These are phyloP conservation scores for Plenodomus biglobosus DNA, from an alignment of 2,329 filamentous ascomycete genomes.

Conservation along the genomic window DNA sequence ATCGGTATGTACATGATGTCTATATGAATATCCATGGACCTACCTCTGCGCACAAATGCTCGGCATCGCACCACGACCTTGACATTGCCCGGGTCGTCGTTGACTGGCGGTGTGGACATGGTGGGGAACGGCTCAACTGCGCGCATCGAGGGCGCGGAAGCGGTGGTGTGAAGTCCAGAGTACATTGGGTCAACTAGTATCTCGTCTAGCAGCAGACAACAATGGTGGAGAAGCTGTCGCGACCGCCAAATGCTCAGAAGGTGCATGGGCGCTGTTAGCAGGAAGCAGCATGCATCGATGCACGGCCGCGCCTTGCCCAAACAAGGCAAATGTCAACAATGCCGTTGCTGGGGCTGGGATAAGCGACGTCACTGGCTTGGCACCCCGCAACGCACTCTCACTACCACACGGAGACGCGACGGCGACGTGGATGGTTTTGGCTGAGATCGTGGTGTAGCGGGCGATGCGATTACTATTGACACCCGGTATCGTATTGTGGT, in stretches of 20 bases:
- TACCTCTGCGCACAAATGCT: slow-evolving; percentile 52
- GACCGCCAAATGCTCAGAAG: slow-evolving; percentile 33
- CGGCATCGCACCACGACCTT: slow-evolving; percentile 55
- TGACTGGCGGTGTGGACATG: slow-evolving; percentile 37
- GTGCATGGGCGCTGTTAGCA: slow-evolving; percentile 30
- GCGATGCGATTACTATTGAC: background rate
- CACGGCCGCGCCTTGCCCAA: slow-evolving; percentile 26
- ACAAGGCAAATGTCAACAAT: slow-evolving; percentile 34
- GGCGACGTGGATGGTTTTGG: slow-evolving; percentile 5
- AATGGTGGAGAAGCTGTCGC: slow-evolving; percentile 25
- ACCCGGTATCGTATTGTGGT: background rate
- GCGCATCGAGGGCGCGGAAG: slow-evolving; percentile 50
- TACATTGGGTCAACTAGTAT: slow-evolving; percentile 36
- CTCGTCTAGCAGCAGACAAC: slow-evolving; percentile 28
- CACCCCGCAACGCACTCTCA: slow-evolving; percentile 22
- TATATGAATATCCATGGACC: background rate
- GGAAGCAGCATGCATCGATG: background rate
- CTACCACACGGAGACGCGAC: slow-evolving; percentile 21
- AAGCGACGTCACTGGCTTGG: slow-evolving; percentile 35
- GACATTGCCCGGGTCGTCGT: slow-evolving; percentile 51
- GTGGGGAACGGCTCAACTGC: slow-evolving; percentile 40
- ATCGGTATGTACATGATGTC: slow-evolving; percentile 1
- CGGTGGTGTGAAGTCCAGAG: slow-evolving; percentile 37
- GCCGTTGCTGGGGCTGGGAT: slow-evolving; percentile 24
- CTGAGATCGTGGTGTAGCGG: background rate